Conservation (phyloP, 1,139 yeast species). For the Candida freyschussii region DNA sequence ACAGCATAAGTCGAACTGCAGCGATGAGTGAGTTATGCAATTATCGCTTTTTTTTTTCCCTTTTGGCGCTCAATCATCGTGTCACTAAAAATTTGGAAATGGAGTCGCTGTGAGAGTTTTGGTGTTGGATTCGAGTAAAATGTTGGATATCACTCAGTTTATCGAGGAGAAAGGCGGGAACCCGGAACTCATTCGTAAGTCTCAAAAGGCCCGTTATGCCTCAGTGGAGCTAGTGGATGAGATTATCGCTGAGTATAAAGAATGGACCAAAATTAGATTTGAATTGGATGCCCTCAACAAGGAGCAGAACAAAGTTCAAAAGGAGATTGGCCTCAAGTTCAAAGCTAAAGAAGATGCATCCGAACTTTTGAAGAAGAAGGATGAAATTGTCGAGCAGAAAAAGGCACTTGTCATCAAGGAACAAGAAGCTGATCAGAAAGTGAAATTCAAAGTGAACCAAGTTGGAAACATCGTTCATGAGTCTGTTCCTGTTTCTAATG, state of each 20-base stretch:
- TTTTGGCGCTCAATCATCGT: too few relatives aligned
- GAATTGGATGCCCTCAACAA: slow-evolving; percentile 89
- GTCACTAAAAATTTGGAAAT: too few relatives aligned
- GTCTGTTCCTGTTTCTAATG: slow-evolving; percentile 78
- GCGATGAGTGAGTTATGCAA: too few relatives aligned
- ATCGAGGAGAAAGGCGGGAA: slow-evolving; percentile 95
- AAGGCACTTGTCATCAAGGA: slow-evolving; percentile 61
- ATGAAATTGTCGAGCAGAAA: slow-evolving; percentile 64
- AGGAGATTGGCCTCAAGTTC: slow-evolving; percentile 86
- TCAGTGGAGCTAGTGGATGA: slow-evolving; percentile 94
- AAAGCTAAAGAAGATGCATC: slow-evolving; percentile 94
- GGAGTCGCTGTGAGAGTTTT: too few relatives aligned
- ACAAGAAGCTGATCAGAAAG: slow-evolving; percentile 69
- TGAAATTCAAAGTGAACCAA: slow-evolving; percentile 76
- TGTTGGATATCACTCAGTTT: slow-evolving; percentile 91
- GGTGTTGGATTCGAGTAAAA: too few relatives aligned
- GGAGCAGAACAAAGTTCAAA: slow-evolving; percentile 79
- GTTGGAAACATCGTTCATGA: slow-evolving; percentile 94
- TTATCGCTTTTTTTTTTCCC: too few relatives aligned
- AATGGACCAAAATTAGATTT: slow-evolving; percentile 90
- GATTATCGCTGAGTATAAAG: slow-evolving; percentile 83
- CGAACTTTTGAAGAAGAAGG: slow-evolving; percentile 78
- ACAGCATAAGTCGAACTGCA: too few relatives aligned
- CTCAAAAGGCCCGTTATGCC: slow-evolving; percentile 93
- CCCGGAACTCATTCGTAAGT: slow-evolving; percentile 79